These are phyloP conservation scores for Solanum tacnaense DNA, from an alignment of 257 asterid species.

Conservation along the genomic window DNA sequence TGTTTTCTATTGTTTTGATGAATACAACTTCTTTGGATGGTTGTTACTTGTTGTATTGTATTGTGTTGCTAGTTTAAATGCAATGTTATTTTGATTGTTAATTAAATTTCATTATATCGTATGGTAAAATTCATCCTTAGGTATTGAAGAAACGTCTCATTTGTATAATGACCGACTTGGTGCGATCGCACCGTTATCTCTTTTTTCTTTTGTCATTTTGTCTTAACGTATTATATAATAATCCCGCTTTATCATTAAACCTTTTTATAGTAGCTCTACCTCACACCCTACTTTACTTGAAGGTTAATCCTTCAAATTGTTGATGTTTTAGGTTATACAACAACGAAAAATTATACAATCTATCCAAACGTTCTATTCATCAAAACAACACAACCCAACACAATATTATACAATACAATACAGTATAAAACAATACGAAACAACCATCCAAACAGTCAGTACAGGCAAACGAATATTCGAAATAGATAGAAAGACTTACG, in stretches of 20 bases:
- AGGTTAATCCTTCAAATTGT: neutral
- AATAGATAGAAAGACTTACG: slow-evolving; percentile 44
- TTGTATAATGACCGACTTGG: neutral
- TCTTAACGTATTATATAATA: neutral
- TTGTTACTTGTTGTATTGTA: neutral
- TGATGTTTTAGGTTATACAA: too few relatives aligned
- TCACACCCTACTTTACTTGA: neutral
- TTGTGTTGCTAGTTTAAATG: neutral
- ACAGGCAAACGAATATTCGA: neutral
- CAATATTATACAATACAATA: neutral
- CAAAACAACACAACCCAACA: neutral
- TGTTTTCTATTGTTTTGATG: too few relatives aligned
- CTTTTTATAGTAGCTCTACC: neutral
- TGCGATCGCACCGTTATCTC: fast-evolving
- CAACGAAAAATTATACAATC: neutral
- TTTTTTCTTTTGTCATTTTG: neutral
- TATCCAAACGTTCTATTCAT: neutral
- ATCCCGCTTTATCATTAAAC: neutral
- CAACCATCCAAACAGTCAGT: neutral
- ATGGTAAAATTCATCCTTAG: too few relatives aligned
- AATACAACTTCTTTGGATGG: neutral
- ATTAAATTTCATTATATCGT: too few relatives aligned
- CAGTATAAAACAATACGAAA: neutral
- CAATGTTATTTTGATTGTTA: neutral
- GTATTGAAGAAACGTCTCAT: neutral